Conservation (phyloP, 495 filamentous ascomycete genomes). For the Parachaetomium inaequale region DNA sequence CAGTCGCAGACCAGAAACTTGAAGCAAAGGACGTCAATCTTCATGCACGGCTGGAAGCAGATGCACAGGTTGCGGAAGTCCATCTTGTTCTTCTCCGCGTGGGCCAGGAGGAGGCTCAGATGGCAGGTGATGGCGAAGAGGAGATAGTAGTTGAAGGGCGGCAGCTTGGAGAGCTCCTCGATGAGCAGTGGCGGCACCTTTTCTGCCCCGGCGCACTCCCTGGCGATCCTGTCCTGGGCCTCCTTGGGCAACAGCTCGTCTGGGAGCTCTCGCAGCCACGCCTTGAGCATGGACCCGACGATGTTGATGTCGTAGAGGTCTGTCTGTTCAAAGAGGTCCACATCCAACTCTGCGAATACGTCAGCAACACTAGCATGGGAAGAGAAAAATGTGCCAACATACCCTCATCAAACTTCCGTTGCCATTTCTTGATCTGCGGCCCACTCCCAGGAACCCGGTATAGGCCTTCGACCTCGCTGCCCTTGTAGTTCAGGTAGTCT, state of each 20-base stretch:
- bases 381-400: constrained; percentile 18
- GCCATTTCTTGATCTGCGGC: constrained; percentile 80
- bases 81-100: constrained; percentile 91
- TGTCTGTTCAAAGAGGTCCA: constrained; percentile 76
- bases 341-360: constrained; percentile 62
- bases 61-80: constrained; percentile 87
- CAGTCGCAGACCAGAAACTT: constrained; percentile 87
- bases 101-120: constrained; percentile 78
- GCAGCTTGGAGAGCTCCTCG: constrained; percentile 84
- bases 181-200: constrained; percentile 74
- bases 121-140: constrained; percentile 95
- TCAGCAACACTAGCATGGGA: constrained; percentile 26
- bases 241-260: constrained; percentile 83
- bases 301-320: constrained; percentile 93
- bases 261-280: constrained; percentile 89
- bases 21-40: constrained; percentile 86
- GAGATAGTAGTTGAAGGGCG: constrained; percentile 92
- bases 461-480: constrained; percentile 83
- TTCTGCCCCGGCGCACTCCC: constrained; percentile 69
- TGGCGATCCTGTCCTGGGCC: constrained; percentile 68
- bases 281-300: constrained; percentile 86
- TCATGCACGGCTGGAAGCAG: constrained; percentile 92
- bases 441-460: constrained; percentile 85
- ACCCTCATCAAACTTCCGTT: constrained; percentile 80
- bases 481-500: constrained; percentile 89